Evolutionary conservation across 2,329 filamentous ascomycete genomes (phyloP), one percentile per base, ranked within the genome.

Genomic region (Clarireedia paspali): DNA sequence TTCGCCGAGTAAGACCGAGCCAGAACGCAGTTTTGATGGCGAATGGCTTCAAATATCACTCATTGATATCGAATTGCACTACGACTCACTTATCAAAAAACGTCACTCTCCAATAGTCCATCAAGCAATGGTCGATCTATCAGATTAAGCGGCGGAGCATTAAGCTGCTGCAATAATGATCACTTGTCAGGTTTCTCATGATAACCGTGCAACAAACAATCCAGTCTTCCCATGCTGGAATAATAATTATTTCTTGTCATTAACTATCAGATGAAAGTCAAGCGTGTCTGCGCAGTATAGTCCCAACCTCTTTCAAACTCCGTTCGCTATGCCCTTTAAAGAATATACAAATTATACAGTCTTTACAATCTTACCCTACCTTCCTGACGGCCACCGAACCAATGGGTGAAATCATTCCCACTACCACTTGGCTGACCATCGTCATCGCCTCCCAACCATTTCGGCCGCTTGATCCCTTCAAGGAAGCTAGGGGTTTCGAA

Each of bases 401-500:
- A 83, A 52, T 80, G 73, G 52, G 80, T 73, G 50, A 84, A 74
- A 61, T 80, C 76, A 6, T 71, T 72, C 2, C 59, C 62, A 59
- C 63, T 58, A 14, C 61, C 70, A 26, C 67, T 65, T 5, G 67
- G 66, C 3, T 66, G 66, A 15, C 63, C 70, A 34, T 52, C 74
- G 10, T 77, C 78, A 51, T 81, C 77, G 52, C 81, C 79, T 17
- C 82, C 81, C 82, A 94, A 88, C 90, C 90, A 95, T 65, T 84
- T 87, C 5, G 89, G 90, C 67, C 85, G 82, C 70, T 85, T 89
- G 70, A 91, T 81, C 7, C 80, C 80, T 57, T 81, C 77, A 60
- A 96, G 75, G 91, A 91, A 97, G 61, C 84, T 84, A 0, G 94
- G 92, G 30, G 85, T 79, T 52, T 91, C 87, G 2, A 90, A 79